These are phyloP conservation scores for Colletotrichum lini DNA, from an alignment of 2,329 filamentous ascomycete genomes.

Conservation along the genomic window DNA sequence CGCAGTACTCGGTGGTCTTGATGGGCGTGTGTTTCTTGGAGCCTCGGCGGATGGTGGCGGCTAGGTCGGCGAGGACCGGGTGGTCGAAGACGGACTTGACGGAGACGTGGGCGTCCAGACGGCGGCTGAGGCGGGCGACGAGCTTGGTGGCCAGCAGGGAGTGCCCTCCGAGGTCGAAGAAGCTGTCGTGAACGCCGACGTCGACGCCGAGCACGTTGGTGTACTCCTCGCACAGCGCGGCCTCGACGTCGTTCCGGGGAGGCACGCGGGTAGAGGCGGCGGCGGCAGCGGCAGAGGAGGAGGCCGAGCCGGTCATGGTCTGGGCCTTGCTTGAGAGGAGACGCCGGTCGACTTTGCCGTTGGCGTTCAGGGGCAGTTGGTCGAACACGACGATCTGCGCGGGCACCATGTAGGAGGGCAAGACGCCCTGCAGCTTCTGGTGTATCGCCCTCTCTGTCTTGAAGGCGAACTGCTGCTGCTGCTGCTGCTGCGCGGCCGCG, in stretches of 20 bases:
- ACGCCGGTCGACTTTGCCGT: constrained; percentile 43
- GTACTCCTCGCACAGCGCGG: constrained; percentile 29
- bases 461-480: background rate
- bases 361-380: constrained; percentile 40
- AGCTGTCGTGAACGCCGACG: constrained; percentile 23
- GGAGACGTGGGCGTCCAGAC: constrained; percentile 21
- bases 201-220: constrained; percentile 15
- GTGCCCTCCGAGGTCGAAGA: constrained; percentile 40
- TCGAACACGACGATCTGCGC: constrained; percentile 30
- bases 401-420: constrained; percentile 44
- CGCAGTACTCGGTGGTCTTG: background rate
- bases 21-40: constrained; percentile 5
- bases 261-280: background rate
- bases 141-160: constrained; percentile 36
- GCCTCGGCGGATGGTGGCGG: constrained; percentile 2
- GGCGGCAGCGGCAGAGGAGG: constrained; percentile 9
- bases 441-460: background rate
- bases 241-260: constrained; percentile 18
- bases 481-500: background rate
- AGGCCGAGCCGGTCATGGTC: background rate
- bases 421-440: constrained; percentile 16
- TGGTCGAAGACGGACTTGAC: constrained; percentile 34
- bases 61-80: constrained; percentile 17
- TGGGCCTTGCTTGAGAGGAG: constrained; percentile 15
- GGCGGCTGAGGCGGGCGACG: constrained; percentile 26